Evolutionary conservation across 2,329 filamentous ascomycete species (phyloP).

Genomic region (Cytospora mali): DNA sequence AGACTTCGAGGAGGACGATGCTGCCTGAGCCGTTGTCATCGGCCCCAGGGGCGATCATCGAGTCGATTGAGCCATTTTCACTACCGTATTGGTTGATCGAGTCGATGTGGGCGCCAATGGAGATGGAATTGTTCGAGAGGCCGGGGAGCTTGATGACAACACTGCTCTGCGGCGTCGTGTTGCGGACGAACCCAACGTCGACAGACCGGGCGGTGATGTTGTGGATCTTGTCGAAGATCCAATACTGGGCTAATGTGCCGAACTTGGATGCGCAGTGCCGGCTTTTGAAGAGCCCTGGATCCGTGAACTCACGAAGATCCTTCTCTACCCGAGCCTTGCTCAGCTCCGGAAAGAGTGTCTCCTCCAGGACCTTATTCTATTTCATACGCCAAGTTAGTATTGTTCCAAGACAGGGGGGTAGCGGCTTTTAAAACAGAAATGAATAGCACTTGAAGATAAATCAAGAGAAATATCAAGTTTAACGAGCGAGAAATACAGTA

Average conservation of each 20-base stretch:
- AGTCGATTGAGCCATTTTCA: neutral
- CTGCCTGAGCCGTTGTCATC: constrained; percentile 20
- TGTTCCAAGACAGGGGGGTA: neutral
- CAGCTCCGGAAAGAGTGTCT: constrained; percentile 5
- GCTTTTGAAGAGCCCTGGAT: neutral
- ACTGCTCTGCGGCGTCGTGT: constrained; percentile 12
- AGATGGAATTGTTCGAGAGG: neutral
- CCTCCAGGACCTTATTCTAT: neutral
- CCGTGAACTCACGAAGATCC: neutral
- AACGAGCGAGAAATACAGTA: neutral
- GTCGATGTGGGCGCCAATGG: constrained; percentile 17
- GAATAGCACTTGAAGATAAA: neutral
- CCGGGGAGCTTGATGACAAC: constrained; percentile 1
- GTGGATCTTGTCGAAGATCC: neutral
- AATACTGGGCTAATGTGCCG: neutral
- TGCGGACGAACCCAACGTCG: neutral
- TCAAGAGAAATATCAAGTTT: neutral
- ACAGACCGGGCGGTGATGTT: neutral
- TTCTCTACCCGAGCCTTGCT: constrained; percentile 1
- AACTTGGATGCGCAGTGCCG: constrained; percentile 2
- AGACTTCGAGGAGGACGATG: constrained; percentile 14
- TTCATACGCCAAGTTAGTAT: neutral
- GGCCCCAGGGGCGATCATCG: constrained; percentile 15
- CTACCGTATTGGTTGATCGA: neutral
- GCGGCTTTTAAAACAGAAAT: neutral